phyloP scores from a whole-genome alignment of 140 eudicot genomes.

The Bidens hawaiensis region DNA sequence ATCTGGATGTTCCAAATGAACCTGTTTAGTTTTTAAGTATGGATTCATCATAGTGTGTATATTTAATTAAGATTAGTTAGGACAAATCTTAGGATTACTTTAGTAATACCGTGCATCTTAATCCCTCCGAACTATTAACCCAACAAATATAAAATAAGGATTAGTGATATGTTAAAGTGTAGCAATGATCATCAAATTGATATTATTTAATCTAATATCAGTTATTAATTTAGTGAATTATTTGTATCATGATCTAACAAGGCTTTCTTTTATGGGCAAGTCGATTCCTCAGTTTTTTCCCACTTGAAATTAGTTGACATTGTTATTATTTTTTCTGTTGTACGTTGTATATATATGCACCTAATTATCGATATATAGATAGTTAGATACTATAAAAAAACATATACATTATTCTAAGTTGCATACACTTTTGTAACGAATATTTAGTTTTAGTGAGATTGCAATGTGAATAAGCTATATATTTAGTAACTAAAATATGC shows the following conservation, averaged over 20 bases:
- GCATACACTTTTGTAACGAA: background rate
- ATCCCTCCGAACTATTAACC: conserved; percentile 29
- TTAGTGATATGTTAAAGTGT: conserved; percentile 17
- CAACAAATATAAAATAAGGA: too few relatives aligned
- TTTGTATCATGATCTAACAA: conserved; percentile 18
- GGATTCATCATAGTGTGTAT: conserved; percentile 6
- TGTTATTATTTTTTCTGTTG: background rate
- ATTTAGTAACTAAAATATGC: background rate
- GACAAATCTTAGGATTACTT: background rate
- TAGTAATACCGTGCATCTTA: conserved; percentile 23
- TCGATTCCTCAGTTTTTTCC: conserved; percentile 24
- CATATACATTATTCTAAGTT: background rate
- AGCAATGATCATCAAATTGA: conserved; percentile 30
- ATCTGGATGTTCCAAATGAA: conserved; percentile 5
- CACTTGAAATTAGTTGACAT: conserved; percentile 10
- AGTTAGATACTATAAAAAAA: background rate
- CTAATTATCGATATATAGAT: background rate
- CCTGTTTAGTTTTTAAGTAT: conserved; percentile 9
- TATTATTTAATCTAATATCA: conserved; percentile 9
- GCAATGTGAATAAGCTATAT: background rate
- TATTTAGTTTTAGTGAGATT: background rate
- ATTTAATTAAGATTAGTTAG: conserved; percentile 6
- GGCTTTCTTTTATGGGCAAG: conserved; percentile 27
- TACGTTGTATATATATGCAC: background rate
- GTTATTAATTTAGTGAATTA: conserved; percentile 9